Evolutionary conservation across 2,329 filamentous ascomycete species (phyloP).

Genomic region (Macrophomina pseudophaseolina): DNA sequence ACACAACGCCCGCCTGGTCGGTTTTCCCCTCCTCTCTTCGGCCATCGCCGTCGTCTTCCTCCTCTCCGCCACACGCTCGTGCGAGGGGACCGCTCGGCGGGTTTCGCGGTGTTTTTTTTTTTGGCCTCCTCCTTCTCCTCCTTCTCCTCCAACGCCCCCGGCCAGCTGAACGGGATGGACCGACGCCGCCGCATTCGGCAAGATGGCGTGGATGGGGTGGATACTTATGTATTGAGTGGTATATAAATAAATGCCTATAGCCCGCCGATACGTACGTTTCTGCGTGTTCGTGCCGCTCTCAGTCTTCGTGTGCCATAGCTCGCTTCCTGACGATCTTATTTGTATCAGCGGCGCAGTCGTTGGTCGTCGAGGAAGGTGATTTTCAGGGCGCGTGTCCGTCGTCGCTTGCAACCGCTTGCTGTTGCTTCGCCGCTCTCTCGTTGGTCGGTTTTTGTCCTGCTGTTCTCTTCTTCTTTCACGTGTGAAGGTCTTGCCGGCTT

Average conservation of each 20-base stretch:
- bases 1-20: conserved; percentile 1
- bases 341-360: neutral
- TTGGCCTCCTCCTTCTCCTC: neutral
- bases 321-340: neutral
- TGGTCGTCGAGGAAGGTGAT: neutral
- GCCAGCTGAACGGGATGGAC: conserved; percentile 12
- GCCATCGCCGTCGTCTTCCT: neutral
- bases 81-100: no score
- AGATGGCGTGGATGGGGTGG: neutral
- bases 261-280: neutral
- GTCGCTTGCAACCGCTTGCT: no score
- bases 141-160: neutral
- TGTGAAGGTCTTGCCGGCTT: neutral
- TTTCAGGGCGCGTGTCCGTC: neutral
- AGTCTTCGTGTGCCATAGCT: neutral
- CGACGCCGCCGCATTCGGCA: neutral
- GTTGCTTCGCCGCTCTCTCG: no score
- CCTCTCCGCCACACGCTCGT: no score
- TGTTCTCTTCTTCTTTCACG: neutral
- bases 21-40: neutral
- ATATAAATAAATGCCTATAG: conserved; percentile 15
- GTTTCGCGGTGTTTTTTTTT: no score
- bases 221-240: neutral
- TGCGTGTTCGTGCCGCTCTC: neutral
- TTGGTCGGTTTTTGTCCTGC: neutral